Base-by-base conservation (phyloP, 345 rosid species). In the Hibiscus trionum region DNA sequence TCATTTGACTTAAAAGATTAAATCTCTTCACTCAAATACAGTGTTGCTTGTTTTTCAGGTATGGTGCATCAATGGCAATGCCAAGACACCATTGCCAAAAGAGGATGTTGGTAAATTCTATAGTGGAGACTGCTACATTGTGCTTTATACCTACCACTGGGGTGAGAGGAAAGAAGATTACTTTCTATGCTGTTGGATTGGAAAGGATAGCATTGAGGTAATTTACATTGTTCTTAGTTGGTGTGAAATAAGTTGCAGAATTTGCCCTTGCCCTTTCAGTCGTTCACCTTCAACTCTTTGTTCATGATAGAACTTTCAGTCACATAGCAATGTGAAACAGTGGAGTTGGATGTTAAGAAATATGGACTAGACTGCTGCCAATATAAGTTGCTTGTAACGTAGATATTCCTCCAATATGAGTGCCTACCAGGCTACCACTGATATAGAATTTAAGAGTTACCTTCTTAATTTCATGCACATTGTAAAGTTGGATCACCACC, bases 111-210 rank as follows among this genome's bases (percentile, higher is more conserved):
- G 99, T 70, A 93, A 96, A 86, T 90, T 96, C 74, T 93, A 85
- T 57, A 81, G 94, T 69, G 97, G 99, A 66, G 98, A 96, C 82
- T 96, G 99, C 88, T 96, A 93, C 78, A 79, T 96, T 77, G 80
- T 89, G 55, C 96, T 93, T 73, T 93, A 93, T 79, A 80, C 94
- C 71, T 96, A 88, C 79, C 99, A 88, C 80, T 80, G 96, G 1
- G 97, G 96, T 82, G 99, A 96, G 56, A 87, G 97, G 86, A 96
- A 93, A 84, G 99, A 96, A 82, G 97, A 93, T 82, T 89, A 84
- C 82, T 84, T 90, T 77, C 79, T 96, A 59, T 93, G 99, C 82
- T 89, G 85, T 70, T 96, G 99, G 99, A 81, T 90, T 84, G 99
- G 99, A 75, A 87, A 86, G 75, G 84, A 93, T 76, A 89, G 96